Percentiles rank a stretch among this genome's conserved stretches.
phyloP scores from a whole-genome alignment of 495 filamentous ascomycete species.

The Polyplosphaeria fusca region DNA sequence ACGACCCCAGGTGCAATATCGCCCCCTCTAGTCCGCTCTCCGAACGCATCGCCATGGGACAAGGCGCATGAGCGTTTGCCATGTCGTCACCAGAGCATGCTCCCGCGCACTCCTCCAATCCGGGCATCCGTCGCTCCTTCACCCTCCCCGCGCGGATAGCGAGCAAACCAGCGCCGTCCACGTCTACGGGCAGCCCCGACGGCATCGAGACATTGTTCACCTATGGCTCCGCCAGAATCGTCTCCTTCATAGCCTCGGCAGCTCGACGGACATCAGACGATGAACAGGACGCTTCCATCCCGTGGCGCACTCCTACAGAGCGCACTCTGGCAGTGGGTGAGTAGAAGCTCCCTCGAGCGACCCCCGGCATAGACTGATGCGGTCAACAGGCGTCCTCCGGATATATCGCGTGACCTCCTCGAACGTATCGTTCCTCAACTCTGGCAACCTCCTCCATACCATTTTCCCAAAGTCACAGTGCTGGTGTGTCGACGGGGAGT shows the following conservation, averaged over 20 bases:
- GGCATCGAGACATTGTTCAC: slow-evolving; percentile 67
- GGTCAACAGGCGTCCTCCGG: slow-evolving; percentile 60
- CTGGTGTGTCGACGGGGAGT: slow-evolving; percentile 85
- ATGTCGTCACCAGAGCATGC: slow-evolving; percentile 32
- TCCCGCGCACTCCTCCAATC: slow-evolving; percentile 1
- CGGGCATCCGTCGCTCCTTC: slow-evolving; percentile 37
- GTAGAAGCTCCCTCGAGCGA: too few relatives aligned
- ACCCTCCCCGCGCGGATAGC: slow-evolving; percentile 55
- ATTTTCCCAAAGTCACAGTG: slow-evolving; percentile 85
- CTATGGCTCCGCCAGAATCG: slow-evolving; percentile 43
- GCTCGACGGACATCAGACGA: slow-evolving; percentile 25
- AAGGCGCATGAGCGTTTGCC: too few relatives aligned
- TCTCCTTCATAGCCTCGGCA: slow-evolving; percentile 45
- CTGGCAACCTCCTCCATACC: slow-evolving; percentile 72
- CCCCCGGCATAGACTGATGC: too few relatives aligned
- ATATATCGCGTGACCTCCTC: slow-evolving; percentile 79
- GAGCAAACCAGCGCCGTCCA: slow-evolving; percentile 6
- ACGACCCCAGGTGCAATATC: background rate
- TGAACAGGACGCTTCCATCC: slow-evolving; percentile 49
- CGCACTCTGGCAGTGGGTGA: slow-evolving; percentile 75
- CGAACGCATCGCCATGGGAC: too few relatives aligned
- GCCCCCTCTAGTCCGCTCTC: background rate
- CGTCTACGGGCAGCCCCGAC: slow-evolving; percentile 21
- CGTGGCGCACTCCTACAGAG: slow-evolving; percentile 74
- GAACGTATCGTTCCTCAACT: slow-evolving; percentile 75